These are phyloP conservation scores for Aureobasidium sp. DNA, from an alignment of 2,329 filamentous ascomycete species.

Conservation along the genomic window DNA sequence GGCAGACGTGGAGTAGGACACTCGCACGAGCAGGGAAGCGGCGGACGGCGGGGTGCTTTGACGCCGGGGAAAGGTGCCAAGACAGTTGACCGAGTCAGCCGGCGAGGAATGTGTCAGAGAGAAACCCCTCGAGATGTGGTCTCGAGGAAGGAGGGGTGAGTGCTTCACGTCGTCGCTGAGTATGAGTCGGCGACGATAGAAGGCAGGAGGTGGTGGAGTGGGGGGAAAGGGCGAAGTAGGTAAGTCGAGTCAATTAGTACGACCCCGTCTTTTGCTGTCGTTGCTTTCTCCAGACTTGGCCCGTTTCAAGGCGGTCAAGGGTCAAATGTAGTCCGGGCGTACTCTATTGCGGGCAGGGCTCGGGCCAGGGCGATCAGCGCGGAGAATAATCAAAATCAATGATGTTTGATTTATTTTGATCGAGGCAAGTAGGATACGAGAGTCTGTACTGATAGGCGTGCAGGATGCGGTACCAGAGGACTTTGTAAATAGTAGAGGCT, in stretches of 20 bases:
- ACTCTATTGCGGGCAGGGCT: neutral
- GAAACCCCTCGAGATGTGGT: constrained; percentile 5
- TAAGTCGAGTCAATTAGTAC: constrained; percentile 1
- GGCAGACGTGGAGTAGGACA: neutral
- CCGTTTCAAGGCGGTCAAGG: constrained; percentile 9
- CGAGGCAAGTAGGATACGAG: neutral
- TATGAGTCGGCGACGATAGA: neutral
- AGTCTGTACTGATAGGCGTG: neutral
- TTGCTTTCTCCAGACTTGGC: constrained; percentile 11
- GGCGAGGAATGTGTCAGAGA: constrained; percentile 11
- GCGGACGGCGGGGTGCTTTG: constrained; percentile 10
- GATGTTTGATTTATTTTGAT: constrained; percentile 7
- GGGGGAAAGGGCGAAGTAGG: neutral
- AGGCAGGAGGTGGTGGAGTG: neutral
- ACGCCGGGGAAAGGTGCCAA: constrained; percentile 7
- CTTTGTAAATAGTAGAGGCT: neutral
- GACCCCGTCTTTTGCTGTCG: constrained; percentile 10
- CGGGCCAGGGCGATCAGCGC: constrained; percentile 8
- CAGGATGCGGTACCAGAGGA: constrained; percentile 5
- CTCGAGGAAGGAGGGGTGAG: neutral
- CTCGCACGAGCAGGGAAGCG: constrained; percentile 9
- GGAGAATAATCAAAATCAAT: constrained; percentile 10
- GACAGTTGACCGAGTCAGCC: constrained; percentile 10
- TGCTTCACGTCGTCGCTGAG: neutral
- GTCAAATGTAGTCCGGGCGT: constrained; percentile 1